Base-by-base conservation (phyloP, 1,139 yeast genomes). In the Dujonia santamariae region DNA sequence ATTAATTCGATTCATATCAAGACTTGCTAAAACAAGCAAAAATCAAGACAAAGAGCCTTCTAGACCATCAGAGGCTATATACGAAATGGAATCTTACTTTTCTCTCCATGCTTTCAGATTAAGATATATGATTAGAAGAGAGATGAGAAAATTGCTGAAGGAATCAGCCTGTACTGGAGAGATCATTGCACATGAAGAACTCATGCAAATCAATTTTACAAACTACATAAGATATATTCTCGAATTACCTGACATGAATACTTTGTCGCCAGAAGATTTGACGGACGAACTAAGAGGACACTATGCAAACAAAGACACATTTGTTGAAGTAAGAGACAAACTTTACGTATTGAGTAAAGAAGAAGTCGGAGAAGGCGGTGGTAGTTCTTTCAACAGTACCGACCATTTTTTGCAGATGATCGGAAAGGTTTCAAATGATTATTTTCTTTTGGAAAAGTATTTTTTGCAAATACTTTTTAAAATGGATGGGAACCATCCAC, bases 391-490 rank as follows among this genome's bases (percentile, higher is more conserved):
- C 4, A 44, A 44, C 27, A 22, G 31, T 19, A 26, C 28, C 11
- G 38, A 31, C 6, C 17, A 14, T 12, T 31, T 35, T 14, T 16
- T 35, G 6, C 67, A 61, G 38, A 37, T 57, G 4, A 50, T 67
- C 3, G 56, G 66, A 3, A 66, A 65, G 40, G 63, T 64, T 5
- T 59, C 70, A 1, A 62, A 63, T 42, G 75, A 69, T 39, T 69
- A 51, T 41, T 54, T 66, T 34, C 49, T 68, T 21, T 50, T 69
- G 40, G 75, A 69, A 36, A 64, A 59, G 38, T 69, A 68, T 43
- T 61, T 56, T 36, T 54, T 68, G 22, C 71, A 68, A 34, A 63
- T 67, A 19, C 42, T 63, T 21, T 45, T 61, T 6, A 67, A 67
- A 41, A 47, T 67, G 28, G 53, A 56, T 41, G 51, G 54, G 37